These are phyloP conservation scores for Euphorbia corollata DNA, from an alignment of 441 rosid species.

Conservation along the genomic window DNA sequence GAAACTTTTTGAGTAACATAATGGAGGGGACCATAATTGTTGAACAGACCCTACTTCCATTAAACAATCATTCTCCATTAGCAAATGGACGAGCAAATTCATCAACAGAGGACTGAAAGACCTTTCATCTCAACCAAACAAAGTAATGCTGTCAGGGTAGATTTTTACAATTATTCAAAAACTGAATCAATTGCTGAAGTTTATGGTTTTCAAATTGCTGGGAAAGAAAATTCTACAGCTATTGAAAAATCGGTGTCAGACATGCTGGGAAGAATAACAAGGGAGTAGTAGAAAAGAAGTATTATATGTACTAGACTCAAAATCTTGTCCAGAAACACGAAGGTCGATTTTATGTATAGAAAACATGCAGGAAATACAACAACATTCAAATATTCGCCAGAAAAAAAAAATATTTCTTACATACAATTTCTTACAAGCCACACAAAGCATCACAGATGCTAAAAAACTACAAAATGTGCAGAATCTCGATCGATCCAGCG, in stretches of 20 bases:
- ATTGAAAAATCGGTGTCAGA: neutral
- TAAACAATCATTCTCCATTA: slow-evolving; percentile 30
- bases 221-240: slow-evolving; percentile 7
- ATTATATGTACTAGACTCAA: neutral
- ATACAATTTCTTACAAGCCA: slow-evolving; percentile 15
- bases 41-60: slow-evolving; percentile 34
- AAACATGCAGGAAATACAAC: too few relatives aligned
- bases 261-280: slow-evolving; percentile 1
- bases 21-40: slow-evolving; percentile 63
- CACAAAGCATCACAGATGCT: neutral
- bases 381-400: too few relatives aligned
- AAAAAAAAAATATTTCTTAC: neutral
- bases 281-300: neutral
- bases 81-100: slow-evolving; percentile 21
- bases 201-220: slow-evolving; percentile 17
- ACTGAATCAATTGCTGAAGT: slow-evolving; percentile 13
- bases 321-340: neutral
- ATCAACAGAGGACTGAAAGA: slow-evolving; percentile 16
- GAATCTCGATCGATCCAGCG: slow-evolving; percentile 36
- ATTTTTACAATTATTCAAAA: slow-evolving; percentile 10
- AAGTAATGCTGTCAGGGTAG: slow-evolving; percentile 6
- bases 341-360: too few relatives aligned
- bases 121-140: slow-evolving; percentile 8
- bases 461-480: slow-evolving; percentile 12
- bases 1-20: slow-evolving; percentile 36